These are phyloP conservation scores for Stramenopiles sp. DNA, from an alignment of 352 stramenopile species.

Conservation along the genomic window DNA sequence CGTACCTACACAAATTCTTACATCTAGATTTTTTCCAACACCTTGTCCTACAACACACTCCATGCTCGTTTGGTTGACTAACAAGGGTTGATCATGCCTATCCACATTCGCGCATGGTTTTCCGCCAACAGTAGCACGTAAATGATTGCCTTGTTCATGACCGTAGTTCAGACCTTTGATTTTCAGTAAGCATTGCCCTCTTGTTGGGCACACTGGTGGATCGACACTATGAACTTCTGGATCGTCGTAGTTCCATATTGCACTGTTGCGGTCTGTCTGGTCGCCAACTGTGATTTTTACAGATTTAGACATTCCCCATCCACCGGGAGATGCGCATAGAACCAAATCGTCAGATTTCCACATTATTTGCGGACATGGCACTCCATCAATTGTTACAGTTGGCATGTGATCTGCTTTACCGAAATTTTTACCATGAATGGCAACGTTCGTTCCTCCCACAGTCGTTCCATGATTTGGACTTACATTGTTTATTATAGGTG, in stretches of 20 bases:
- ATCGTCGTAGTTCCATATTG: not conserved
- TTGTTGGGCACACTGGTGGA: not conserved
- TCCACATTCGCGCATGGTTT: not conserved
- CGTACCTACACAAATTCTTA: not conserved
- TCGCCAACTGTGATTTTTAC: not conserved
- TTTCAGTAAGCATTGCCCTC: not conserved
- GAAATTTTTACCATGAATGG: slow-evolving; percentile 5
- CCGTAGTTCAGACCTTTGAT: not conserved
- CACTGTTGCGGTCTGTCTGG: not conserved
- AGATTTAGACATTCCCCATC: not conserved
- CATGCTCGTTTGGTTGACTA: not conserved
- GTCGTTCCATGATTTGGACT: not conserved
- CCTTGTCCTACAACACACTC: not conserved
- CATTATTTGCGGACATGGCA: not conserved
- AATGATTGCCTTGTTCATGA: not conserved
- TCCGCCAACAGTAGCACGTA: not conserved
- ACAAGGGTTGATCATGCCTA: not conserved
- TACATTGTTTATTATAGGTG: not conserved
- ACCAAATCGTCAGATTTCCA: not conserved
- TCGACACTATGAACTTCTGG: not conserved
- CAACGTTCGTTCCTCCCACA: not conserved
- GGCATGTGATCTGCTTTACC: not conserved
- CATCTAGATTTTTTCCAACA: not conserved
- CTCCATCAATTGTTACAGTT: not conserved
- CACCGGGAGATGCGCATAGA: not conserved